A percentile compares a stretch with the other conserved stretches of the same genome.
These are phyloP conservation scores for Saccharomycopsis amapae DNA, from an alignment of 805 yeast species.

Conservation along the genomic window DNA sequence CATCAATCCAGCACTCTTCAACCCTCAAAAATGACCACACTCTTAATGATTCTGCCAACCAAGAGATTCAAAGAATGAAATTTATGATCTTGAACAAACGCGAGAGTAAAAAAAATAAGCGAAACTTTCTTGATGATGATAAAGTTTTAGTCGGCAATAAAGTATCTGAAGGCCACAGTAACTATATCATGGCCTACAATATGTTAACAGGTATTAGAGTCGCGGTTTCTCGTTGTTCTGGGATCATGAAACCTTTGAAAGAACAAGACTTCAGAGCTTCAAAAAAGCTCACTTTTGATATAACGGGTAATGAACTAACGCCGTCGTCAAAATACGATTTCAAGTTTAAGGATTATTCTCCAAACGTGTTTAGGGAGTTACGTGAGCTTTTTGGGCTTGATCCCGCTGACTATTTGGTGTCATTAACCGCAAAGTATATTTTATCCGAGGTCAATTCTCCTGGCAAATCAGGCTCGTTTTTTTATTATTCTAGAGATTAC, in stretches of 20 bases:
- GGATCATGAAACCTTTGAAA: conserved; percentile 65
- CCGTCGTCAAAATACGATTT: conserved; percentile 94
- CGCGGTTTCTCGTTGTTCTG: conserved; percentile 88
- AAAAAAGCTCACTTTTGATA: conserved; percentile 80
- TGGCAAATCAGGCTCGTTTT: conserved; percentile 94
- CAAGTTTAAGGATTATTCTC: conserved; percentile 93
- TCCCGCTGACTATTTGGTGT: conserved; percentile 91
- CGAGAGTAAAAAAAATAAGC: conserved; percentile 16
- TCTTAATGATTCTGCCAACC: conserved; percentile 17
- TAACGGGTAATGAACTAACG: conserved; percentile 79
- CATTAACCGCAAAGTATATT: conserved; percentile 88
- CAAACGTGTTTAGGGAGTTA: conserved; percentile 85
- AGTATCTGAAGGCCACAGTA: conserved; percentile 88
- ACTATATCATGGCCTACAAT: conserved; percentile 89
- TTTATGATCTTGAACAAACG: conserved; percentile 14
- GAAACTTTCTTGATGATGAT: conserved; percentile 5
- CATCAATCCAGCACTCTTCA: not conserved
- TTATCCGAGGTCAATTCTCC: conserved; percentile 91
- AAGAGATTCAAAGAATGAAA: conserved; percentile 21
- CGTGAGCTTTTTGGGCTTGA: conserved; percentile 78
- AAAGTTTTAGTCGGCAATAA: conserved; percentile 28
- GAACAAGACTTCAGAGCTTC: conserved; percentile 64
- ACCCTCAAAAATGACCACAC: not conserved
- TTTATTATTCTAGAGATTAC: conserved; percentile 90
- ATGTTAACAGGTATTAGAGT: conserved; percentile 97